Evolutionary conservation across 441 rosid genomes (phyloP), one percentile per base, ranked within the genome.

Genomic region (Codiaeum variegatum): DNA sequence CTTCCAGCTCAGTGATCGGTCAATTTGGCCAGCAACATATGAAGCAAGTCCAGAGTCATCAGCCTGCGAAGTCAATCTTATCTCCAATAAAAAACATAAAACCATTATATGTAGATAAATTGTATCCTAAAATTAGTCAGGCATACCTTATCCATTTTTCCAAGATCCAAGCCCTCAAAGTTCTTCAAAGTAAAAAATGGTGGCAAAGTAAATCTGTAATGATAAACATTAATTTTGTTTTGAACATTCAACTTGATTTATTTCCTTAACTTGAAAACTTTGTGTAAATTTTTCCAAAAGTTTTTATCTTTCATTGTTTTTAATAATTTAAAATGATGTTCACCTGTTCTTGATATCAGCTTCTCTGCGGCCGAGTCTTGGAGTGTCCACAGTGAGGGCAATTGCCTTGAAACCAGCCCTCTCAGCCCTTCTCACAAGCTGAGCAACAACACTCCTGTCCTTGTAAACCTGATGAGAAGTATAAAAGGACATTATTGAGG

Each of bases 301-400:
- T n/a, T 65, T 42, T 21, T 24, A 1, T n/a, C 11, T 2, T 21
- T 12, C 18, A 15, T 34, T 11, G 23, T 54, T 18, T 67, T 19
- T 9, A 71, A n/a, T 38, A 24, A 8, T 9, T 65, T 42, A 56
- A 38, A 47, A n/a, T 47, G 38, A 64, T 28, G 6, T 59, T 67
- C 46, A 92, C 99, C 97, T 88, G 86, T 93, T 95, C 86, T 91
- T 95, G 83, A 95, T 95, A 83, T 92, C 98, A 49, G 98, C 85
- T 81, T 95, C 99, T 77, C 99, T 85, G 21, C 98, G 96, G 44
- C 99, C 99, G 31, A 95, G 97, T 82, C 91, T 85, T 51, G 99
- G 99, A 69, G 97, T 89, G 75, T 95, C 99, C 42, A 90, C 98
- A 19, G 99, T 95, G 54, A 95, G 94, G 75, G 91, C 97, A 79